Conservation (phyloP, 2,329 filamentous ascomycete genomes). For the Ceratocystis destructans region DNA sequence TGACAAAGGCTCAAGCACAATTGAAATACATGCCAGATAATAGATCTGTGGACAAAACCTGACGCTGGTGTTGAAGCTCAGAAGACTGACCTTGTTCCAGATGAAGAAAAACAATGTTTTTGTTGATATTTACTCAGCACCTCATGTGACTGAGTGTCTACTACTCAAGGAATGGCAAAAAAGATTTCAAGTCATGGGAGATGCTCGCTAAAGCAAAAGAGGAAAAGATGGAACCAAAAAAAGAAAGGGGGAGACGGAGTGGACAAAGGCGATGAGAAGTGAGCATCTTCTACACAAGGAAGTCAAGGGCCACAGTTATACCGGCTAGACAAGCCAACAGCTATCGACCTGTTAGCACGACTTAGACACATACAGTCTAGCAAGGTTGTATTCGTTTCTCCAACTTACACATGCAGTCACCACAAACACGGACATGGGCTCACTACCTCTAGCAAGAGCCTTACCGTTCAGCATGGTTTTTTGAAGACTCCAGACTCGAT, state of each 20-base stretch:
- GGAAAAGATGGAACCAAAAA: neutral
- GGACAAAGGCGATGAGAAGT: neutral
- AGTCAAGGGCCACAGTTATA: neutral
- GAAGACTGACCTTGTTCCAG: neutral
- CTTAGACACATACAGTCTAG: too few relatives aligned
- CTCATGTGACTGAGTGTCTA: neutral
- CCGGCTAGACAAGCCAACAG: neutral
- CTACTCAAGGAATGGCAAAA: neutral
- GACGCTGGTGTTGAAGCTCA: neutral
- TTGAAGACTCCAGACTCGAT: slow-evolving; percentile 26
- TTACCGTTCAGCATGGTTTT: slow-evolving; percentile 24
- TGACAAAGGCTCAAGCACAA: neutral
- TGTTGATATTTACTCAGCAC: neutral
- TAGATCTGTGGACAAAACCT: neutral
- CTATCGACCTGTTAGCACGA: neutral
- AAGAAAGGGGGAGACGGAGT: neutral
- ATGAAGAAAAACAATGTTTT: neutral
- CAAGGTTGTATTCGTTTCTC: neutral
- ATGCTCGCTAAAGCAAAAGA: neutral
- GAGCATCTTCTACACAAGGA: neutral
- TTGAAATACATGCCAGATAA: neutral
- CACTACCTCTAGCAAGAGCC: slow-evolving; percentile 24
- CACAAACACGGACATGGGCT: slow-evolving; percentile 11
- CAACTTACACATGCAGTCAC: slow-evolving; percentile 7
- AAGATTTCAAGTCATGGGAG: neutral